Evolutionary conservation across 768 basidiomycete genomes (phyloP).

Genomic region (Mycena albidolilacea): DNA sequence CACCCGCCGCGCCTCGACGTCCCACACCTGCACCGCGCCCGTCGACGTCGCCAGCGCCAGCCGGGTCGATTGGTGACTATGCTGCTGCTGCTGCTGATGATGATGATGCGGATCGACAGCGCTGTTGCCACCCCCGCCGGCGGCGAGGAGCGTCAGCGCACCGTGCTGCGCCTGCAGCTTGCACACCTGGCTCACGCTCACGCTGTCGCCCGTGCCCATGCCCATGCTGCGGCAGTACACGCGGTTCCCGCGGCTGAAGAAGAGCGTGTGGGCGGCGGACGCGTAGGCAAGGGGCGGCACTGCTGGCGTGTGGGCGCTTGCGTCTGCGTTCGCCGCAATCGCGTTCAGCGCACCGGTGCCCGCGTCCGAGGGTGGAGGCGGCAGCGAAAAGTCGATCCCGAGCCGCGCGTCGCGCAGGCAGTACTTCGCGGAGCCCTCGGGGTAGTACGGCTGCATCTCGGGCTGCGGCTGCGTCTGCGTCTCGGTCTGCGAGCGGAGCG

Average conservation of each 20-base stretch:
- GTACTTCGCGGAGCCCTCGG: conserved; percentile 53
- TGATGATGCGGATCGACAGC: no score
- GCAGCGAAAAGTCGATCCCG: conserved; percentile 51
- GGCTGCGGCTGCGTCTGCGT: no score
- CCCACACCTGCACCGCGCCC: conserved; percentile 83
- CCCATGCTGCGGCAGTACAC: conserved; percentile 66
- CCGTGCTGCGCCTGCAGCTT: conserved; percentile 64
- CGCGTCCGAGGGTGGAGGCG: conserved; percentile 35
- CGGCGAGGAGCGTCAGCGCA: conserved; percentile 59
- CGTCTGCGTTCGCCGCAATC: no score
- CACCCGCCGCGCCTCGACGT: conserved; percentile 69
- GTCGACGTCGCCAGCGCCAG: conserved; percentile 75
- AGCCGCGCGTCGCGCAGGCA: conserved; percentile 52
- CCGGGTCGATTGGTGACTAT: conserved; percentile 38
- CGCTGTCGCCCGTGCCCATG: conserved; percentile 30
- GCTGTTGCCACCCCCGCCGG: conserved; percentile 39
- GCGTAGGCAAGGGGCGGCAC: conserved; percentile 60
- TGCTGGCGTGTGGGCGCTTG: no score
- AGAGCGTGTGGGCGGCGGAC: conserved; percentile 53
- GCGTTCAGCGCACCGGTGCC: no score
- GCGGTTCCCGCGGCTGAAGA: conserved; percentile 67
- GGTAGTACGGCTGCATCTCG: conserved; percentile 44
- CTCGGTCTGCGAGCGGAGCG: conserved; percentile 34
- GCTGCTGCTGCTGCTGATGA: no score
- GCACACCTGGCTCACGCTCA: conserved; percentile 56